Percentiles rank a stretch among this genome's conserved stretches.
Evolutionary conservation across 768 basidiomycete species (phyloP).

Genomic region (Leccinellum rugosiceps): DNA sequence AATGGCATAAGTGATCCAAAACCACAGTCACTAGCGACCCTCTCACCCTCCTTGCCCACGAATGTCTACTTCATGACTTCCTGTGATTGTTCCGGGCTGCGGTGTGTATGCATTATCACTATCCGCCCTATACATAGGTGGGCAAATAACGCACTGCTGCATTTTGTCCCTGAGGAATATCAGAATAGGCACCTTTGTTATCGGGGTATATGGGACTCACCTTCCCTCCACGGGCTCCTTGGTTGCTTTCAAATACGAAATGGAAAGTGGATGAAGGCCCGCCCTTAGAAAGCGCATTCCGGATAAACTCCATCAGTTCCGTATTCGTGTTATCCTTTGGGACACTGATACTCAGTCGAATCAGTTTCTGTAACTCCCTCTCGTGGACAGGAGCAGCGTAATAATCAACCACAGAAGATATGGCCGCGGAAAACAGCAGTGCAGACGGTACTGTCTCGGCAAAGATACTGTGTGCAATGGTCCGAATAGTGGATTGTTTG

Average conservation of each 20-base stretch:
- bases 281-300: slow-evolving; percentile 43
- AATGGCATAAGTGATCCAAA: neutral
- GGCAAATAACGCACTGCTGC: no score
- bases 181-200: neutral
- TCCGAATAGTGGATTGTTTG: slow-evolving; percentile 16
- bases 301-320: slow-evolving; percentile 41
- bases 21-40: neutral
- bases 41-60: slow-evolving; percentile 24
- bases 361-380: slow-evolving; percentile 36
- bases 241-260: slow-evolving; percentile 25
- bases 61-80: slow-evolving; percentile 7
- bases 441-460: slow-evolving; percentile 54
- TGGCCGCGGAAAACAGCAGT: slow-evolving; percentile 51
- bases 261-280: slow-evolving; percentile 14
- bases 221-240: slow-evolving; percentile 29
- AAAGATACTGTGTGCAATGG: slow-evolving; percentile 49
- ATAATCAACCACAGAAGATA: slow-evolving; percentile 58
- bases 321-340: slow-evolving; percentile 24
- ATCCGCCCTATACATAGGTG: neutral
- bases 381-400: slow-evolving; percentile 44
- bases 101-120: slow-evolving; percentile 5
- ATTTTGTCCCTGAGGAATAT: no score
- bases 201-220: slow-evolving; percentile 32
- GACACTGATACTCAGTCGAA: slow-evolving; percentile 31
- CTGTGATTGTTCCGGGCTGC: neutral